Base-by-base conservation (phyloP, 1,284 basidiomycete genomes). In the Rhodotorula sp. region DNA sequence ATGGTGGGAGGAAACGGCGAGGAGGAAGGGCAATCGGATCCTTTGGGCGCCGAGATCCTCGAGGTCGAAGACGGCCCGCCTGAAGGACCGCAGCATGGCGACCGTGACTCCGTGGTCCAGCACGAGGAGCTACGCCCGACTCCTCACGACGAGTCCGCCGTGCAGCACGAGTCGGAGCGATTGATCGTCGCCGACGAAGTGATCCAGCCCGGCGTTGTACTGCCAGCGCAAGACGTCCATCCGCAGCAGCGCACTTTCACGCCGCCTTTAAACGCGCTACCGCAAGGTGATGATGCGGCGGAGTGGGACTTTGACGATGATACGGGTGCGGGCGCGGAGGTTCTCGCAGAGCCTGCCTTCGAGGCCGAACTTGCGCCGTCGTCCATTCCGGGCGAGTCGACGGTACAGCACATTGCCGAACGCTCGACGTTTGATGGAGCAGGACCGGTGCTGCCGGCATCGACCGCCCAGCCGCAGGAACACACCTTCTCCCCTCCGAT, bases 11-110 rank as follows among this genome's bases (percentile, higher is more conserved):
- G 65, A 8, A 57, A 65, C 7, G 69, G 65, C 16, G 69, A 65
- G 2, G 67, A 65, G 69, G 69, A 48, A 51, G 62, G 64, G 20
- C 65, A 71, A 47, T 52, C 47, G 26, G 70, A 63, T 51, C n/a
- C n/a, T 14, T 54, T n/a, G 8, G 69, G 70, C 21, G 70, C 70
- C 5, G 70, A 71, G 51, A 46, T 68, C 16, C 70, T 71, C 20
- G 39, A 20, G 21, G n/a, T 31, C 21, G 5, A 29, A 10, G 39
- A 34, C 14, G 21, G 8, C 7, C 18, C 23, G 12, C 8, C 5
- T 23, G 31, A 51, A 15, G 49, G 7, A 12, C 15, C 31, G 4
- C 46, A 20, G 10, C 21, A 3, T 10, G 46, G 26, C 31, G 43
- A 56, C 8, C 39, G 39, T 5, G 59, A 66, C 12, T 68, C 70